phyloP scores from a whole-genome alignment of 2,329 filamentous ascomycete species.

The Blastomyces percursus region DNA sequence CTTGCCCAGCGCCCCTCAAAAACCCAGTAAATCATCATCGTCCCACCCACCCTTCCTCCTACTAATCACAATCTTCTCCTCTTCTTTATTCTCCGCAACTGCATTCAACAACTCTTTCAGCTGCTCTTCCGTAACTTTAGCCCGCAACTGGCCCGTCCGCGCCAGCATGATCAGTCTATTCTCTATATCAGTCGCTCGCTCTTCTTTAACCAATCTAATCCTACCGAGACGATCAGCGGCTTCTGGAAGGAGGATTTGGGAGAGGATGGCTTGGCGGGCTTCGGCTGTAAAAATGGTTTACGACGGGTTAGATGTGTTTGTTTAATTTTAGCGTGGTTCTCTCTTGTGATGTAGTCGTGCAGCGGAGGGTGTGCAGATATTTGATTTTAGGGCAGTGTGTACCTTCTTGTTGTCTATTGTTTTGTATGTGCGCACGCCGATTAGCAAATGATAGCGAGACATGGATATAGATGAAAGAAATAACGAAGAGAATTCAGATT shows the following conservation, averaged over 20 bases:
- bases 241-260: slow-evolving; percentile 88
- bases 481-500: background rate
- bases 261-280: slow-evolving; percentile 49
- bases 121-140: slow-evolving; percentile 84
- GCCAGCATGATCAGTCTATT: slow-evolving; percentile 88
- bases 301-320: background rate
- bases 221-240: slow-evolving; percentile 86
- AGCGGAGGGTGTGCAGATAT: background rate
- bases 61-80: slow-evolving; percentile 74
- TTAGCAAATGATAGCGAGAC: slow-evolving; percentile 4
- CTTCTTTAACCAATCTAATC: slow-evolving; percentile 91
- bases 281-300: slow-evolving; percentile 18
- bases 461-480: background rate
- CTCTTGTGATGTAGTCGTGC: slow-evolving; percentile 1
- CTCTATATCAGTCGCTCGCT: slow-evolving; percentile 80
- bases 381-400: background rate
- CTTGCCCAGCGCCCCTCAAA: slow-evolving; percentile 20
- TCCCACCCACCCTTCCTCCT: slow-evolving; percentile 76
- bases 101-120: slow-evolving; percentile 83
- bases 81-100: slow-evolving; percentile 62
- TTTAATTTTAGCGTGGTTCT: background rate
- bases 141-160: slow-evolving; percentile 70
- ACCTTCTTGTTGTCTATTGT: slow-evolving; percentile 38
- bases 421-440: background rate
- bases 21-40: slow-evolving; percentile 46